These are phyloP conservation scores for Zymoseptoria passerinii DNA, from an alignment of 2,329 filamentous ascomycete species.

Conservation along the genomic window DNA sequence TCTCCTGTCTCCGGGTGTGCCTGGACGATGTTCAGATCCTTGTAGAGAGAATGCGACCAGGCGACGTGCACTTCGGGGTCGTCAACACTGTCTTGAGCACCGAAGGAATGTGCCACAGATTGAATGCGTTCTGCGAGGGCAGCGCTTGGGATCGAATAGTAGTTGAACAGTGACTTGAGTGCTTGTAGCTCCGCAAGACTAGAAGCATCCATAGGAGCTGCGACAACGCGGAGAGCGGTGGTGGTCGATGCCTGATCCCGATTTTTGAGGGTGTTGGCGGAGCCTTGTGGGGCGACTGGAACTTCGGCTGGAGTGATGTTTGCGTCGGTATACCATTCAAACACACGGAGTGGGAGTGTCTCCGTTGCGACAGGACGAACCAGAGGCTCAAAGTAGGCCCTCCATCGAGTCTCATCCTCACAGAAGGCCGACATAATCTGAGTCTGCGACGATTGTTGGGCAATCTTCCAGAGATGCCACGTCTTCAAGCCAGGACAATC, in stretches of 20 bases:
- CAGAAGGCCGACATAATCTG: conserved; percentile 6
- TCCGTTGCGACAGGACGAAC: not conserved
- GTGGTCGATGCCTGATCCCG: not conserved
- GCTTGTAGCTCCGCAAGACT: conserved; percentile 2
- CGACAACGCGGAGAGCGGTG: conserved; percentile 1
- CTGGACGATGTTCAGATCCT: not conserved
- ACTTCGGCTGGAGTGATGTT: not conserved
- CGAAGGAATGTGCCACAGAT: conserved; percentile 1
- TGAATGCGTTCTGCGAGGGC: conserved; percentile 2
- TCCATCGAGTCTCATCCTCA: conserved; percentile 5
- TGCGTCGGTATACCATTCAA: conserved; percentile 1
- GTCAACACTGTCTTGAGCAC: not conserved
- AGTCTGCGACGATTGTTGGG: not conserved
- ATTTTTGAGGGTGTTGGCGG: not conserved
- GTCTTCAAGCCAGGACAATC: no score
- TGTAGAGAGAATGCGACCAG: conserved; percentile 5
- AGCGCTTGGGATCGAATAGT: conserved; percentile 1
- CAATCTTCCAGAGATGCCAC: no score
- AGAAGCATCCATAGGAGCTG: not conserved
- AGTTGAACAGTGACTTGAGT: not conserved
- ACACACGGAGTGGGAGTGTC: not conserved
- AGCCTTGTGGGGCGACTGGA: not conserved
- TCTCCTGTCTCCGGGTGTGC: not conserved
- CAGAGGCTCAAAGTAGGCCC: conserved; percentile 3
- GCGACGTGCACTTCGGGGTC: conserved; percentile 1